Conservation (phyloP, 2,329 filamentous ascomycete species). For the Didymella pomorum region DNA sequence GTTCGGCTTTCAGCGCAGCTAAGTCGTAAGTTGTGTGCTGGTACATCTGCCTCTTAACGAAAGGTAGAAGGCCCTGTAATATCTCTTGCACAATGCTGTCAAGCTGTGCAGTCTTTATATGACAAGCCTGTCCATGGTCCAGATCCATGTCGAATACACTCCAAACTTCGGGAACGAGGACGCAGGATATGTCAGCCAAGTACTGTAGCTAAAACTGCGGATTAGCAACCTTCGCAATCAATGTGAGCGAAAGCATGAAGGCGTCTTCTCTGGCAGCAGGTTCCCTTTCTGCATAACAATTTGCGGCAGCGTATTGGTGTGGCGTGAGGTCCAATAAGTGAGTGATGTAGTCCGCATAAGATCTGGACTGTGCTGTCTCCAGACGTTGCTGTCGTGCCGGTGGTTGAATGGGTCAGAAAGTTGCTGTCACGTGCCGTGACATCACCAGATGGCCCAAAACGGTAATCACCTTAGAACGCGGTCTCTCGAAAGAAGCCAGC, state of each 20-base stretch:
- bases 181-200: too few species aligned
- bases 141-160: not conserved
- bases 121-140: not conserved
- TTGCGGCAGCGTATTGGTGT: not conserved
- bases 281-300: not conserved
- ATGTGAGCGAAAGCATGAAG: not conserved
- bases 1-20: not conserved
- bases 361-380: not conserved
- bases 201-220: not conserved
- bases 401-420: not conserved
- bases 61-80: not conserved
- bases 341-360: not conserved
- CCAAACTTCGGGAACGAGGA: not conserved
- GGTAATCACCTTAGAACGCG: slow-evolving; percentile 27
- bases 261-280: not conserved
- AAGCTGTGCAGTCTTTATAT: not conserved
- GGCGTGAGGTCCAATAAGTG: not conserved
- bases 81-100: too few species aligned
- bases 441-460: slow-evolving; percentile 35
- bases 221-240: not conserved
- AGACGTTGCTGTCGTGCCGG: not conserved
- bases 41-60: not conserved
- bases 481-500: slow-evolving; percentile 27
- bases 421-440: slow-evolving; percentile 29
- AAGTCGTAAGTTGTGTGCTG: not conserved